Evolutionary conservation across 2,329 filamentous ascomycete genomes (phyloP), one percentile per base, ranked within the genome.

Genomic region (Arthroderma sp.): DNA sequence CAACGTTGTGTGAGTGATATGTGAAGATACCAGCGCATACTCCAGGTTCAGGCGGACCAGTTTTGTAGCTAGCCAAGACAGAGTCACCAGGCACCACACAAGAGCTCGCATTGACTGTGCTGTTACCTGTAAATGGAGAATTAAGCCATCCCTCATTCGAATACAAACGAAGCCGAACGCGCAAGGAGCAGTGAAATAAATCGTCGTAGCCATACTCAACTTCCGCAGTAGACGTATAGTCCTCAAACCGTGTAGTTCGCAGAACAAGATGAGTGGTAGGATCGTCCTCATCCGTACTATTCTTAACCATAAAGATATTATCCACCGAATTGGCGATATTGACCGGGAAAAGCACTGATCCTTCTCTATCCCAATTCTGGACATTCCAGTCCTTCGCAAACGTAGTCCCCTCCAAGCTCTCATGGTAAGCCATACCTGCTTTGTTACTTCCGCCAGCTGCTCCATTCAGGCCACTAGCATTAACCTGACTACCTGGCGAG

Each of bases 1-100:
- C 72, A 50, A 69, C 69, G 29, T 50, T 57, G 40, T 65, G 60
- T 36, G 69, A 61, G 47, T 58, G 61, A 48, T 70, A 74, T 8
- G 69, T 72, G 59, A 74, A 68, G 52, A 74, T 67, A 3, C 71
- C 71, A 1, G 69, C 67, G 4, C 70, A 69, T 3, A 69, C 71
- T 40, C 72, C 71, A 33, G 56, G 48, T 11, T 60, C 52, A n/a
- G 69, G 69, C 1, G 54, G 50, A 5, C 38, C 39, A 11, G 44
- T 46, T 42, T 28, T 40, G 32, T 47, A 38, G 42, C 40, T 22
- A 34, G 42, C 44, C 33, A 31, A 38, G 10, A 22, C 28, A 38
- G 38, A 38, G 11, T 30, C 7, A 39, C 22, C 22, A 34, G 39
- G 29, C 43, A 40, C 29, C 28, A 27, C n/a, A 11, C 10, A 40